phyloP scores from a whole-genome alignment of 164 flowering plant genomes.

The Magnolia kwangsiensis region DNA sequence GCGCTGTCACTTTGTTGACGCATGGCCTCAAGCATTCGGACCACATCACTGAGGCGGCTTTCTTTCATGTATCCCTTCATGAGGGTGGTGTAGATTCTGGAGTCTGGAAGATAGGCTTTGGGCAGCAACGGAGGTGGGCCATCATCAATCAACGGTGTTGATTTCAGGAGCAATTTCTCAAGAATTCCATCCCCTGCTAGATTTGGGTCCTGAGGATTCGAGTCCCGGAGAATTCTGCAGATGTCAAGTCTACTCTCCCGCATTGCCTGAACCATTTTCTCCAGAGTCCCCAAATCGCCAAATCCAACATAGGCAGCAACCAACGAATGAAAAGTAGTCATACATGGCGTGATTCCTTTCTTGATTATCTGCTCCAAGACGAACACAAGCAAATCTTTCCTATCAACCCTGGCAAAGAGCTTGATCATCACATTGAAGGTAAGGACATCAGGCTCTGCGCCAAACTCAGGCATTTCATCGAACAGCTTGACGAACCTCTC shows the following conservation, averaged over 20 bases:
- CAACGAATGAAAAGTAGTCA: conserved; percentile 76
- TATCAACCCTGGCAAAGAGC: conserved; percentile 67
- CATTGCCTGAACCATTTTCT: conserved; percentile 83
- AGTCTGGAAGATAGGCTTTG: conserved; percentile 43
- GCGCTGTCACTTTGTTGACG: conserved; percentile 53
- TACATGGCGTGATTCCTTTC: conserved; percentile 45
- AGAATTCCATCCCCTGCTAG: conserved; percentile 36
- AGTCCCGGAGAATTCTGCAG: conserved; percentile 59
- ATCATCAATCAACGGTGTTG: conserved; percentile 8
- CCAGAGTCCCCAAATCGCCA: conserved; percentile 75
- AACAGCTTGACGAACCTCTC: conserved; percentile 52
- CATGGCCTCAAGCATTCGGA: conserved; percentile 88
- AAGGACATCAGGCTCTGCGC: conserved; percentile 64
- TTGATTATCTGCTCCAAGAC: conserved; percentile 67
- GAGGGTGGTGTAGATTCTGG: conserved; percentile 86
- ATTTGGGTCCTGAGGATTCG: conserved; percentile 17
- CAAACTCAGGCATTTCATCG: conserved; percentile 71
- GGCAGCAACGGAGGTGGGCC: conserved; percentile 72
- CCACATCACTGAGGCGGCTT: conserved; percentile 65
- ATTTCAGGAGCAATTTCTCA: conserved; percentile 60
- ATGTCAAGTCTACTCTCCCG: conserved; percentile 73
- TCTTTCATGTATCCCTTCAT: conserved; percentile 96
- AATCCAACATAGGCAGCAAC: conserved; percentile 95
- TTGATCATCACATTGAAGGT: conserved; percentile 89
- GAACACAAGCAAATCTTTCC: conserved; percentile 69